Evolutionary conservation across 352 stramenopile species (phyloP).

Genomic region (Globisporangium recalcitrans): DNA sequence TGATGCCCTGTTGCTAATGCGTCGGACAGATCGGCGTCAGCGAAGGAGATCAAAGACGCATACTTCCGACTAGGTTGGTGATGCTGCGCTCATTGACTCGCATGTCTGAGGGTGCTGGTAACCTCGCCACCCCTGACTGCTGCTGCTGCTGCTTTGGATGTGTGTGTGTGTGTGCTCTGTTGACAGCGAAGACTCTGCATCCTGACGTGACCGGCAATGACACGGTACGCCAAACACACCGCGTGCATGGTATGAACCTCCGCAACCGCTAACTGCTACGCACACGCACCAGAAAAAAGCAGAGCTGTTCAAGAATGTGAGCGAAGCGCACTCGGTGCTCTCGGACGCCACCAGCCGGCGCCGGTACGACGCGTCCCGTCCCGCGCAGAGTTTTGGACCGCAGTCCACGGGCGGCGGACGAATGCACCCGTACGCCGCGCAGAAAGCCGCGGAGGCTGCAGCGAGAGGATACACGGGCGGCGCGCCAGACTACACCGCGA

Average conservation of each 20-base stretch:
- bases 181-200: constrained; percentile 71
- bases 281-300: constrained; percentile 46
- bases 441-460: constrained; percentile 23
- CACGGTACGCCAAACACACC: constrained; percentile 17
- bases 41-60: constrained; percentile 76
- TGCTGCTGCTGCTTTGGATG: not conserved
- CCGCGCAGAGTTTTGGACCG: constrained; percentile 35
- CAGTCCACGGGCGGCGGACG: constrained; percentile 35
- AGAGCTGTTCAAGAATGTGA: constrained; percentile 83
- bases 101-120: not conserved
- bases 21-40: constrained; percentile 35
- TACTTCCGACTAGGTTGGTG: constrained; percentile 66
- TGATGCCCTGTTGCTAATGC: not conserved
- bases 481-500: constrained; percentile 12
- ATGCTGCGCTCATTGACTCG: not conserved
- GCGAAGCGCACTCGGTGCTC: constrained; percentile 70
- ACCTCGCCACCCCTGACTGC: not conserved
- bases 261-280: not conserved
- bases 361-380: constrained; percentile 57
- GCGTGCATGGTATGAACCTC: no score
- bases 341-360: constrained; percentile 54
- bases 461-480: constrained; percentile 19
- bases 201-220: constrained; percentile 85
- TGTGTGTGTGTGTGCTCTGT: not conserved
- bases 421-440: constrained; percentile 54